These are phyloP conservation scores for Cyberlindnera maclurae DNA, from an alignment of 805 yeast genomes.

Conservation along the genomic window DNA sequence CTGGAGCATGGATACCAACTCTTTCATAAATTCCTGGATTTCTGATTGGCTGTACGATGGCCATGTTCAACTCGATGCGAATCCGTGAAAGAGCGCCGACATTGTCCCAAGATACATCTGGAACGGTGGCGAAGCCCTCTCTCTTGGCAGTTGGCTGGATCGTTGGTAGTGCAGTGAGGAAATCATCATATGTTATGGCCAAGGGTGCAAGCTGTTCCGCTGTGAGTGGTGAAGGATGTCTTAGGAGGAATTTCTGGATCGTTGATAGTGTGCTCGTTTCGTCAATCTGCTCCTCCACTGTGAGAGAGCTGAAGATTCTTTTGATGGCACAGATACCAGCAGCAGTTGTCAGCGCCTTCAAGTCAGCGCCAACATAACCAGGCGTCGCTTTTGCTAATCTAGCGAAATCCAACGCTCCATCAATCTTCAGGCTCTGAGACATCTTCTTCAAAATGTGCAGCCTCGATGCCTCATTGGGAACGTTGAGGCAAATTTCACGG, in stretches of 20 bases:
- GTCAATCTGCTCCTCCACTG: conserved; percentile 27
- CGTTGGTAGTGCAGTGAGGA: conserved; percentile 77
- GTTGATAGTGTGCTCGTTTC: conserved; percentile 38
- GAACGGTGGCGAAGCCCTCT: conserved; percentile 98
- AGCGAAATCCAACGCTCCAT: conserved; percentile 61
- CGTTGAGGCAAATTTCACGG: conserved; percentile 86
- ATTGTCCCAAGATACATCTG: conserved; percentile 93
- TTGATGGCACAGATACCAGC: conserved; percentile 94
- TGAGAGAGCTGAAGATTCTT: conserved; percentile 64
- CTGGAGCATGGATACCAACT: conserved; percentile 94
- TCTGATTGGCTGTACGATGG: conserved; percentile 93
- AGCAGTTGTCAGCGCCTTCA: conserved; percentile 87
- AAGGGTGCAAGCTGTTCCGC: conserved; percentile 69
- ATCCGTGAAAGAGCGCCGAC: conserved; percentile 84
- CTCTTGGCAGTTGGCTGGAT: conserved; percentile 97
- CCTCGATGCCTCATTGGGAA: conserved; percentile 86
- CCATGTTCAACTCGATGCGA: conserved; percentile 90
- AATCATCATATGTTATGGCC: conserved; percentile 73
- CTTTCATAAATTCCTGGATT: conserved; percentile 83
- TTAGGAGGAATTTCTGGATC: conserved; percentile 62
- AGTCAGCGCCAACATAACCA: conserved; percentile 96
- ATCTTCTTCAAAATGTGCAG: conserved; percentile 67
- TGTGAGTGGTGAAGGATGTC: conserved; percentile 76
- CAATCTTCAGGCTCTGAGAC: conserved; percentile 58
- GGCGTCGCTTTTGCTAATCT: conserved; percentile 88